Percentiles rank a stretch among this genome's conserved stretches.
phyloP scores from a whole-genome alignment of 192 early-diverging fungal species.

The Coemansia sp. region DNA sequence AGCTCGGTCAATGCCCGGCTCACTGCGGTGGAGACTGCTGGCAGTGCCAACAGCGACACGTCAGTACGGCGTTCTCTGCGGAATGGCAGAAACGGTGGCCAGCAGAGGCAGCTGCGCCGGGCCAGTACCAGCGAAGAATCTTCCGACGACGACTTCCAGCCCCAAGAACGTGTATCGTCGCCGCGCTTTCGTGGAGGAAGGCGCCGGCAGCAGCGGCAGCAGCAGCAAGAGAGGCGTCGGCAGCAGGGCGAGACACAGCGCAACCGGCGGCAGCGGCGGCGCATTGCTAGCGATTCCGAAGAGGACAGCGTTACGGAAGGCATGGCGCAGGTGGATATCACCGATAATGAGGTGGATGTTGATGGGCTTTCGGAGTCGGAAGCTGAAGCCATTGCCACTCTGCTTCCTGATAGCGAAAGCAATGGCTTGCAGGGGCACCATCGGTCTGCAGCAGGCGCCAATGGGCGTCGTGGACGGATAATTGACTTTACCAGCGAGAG shows the following conservation, averaged over 20 bases:
- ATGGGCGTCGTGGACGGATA: conserved; percentile 1
- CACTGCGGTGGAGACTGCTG: neutral
- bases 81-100: neutral
- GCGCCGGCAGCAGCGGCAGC: neutral
- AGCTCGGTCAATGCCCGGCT: conserved; percentile 2
- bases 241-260: conserved; percentile 5
- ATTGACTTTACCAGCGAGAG: conserved; percentile 12
- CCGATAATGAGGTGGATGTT: conserved; percentile 1
- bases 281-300: conserved; percentile 43
- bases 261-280: conserved; percentile 27
- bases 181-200: neutral
- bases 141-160: conserved; percentile 44
- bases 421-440: neutral
- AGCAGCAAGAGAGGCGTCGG: conserved; percentile 19
- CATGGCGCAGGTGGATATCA: conserved; percentile 13
- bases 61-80: conserved; percentile 3
- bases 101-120: neutral
- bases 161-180: neutral
- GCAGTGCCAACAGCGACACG: conserved; percentile 4
- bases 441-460: neutral
- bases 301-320: conserved; percentile 7
- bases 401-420: neutral
- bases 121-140: neutral
- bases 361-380: conserved; percentile 20
- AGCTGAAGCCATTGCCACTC: conserved; percentile 1